Conservation (phyloP, 1,284 basidiomycete genomes). For the Sphagnurus paluster region DNA sequence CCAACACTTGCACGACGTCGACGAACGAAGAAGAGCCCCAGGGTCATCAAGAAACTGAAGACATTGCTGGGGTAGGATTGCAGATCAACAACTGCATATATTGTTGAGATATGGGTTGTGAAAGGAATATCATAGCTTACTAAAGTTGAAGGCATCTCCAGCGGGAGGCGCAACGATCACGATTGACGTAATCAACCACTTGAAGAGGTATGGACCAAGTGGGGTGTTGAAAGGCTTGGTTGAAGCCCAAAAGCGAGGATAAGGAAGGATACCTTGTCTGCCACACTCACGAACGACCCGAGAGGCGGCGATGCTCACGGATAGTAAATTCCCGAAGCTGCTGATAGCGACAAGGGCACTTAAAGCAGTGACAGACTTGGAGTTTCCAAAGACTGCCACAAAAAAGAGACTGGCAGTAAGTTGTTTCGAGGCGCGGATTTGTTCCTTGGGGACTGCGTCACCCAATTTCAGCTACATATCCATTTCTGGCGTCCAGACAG, state of each 20-base stretch:
- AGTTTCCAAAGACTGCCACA: constrained; percentile 47
- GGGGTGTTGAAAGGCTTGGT: constrained; percentile 49
- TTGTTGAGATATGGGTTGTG: background rate
- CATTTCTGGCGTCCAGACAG: no score
- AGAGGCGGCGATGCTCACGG: constrained; percentile 42
- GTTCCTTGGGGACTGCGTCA: constrained; percentile 43
- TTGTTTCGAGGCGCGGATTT: constrained; percentile 41
- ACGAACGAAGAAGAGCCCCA: constrained; percentile 44
- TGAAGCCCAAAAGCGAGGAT: constrained; percentile 41
- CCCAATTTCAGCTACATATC: no score
- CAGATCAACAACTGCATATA: constrained; percentile 31
- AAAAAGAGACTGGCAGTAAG: constrained; percentile 53
- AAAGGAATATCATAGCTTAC: constrained; percentile 20
- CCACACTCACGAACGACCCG: constrained; percentile 45
- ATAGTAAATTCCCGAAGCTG: constrained; percentile 32
- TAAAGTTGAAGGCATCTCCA: constrained; percentile 55
- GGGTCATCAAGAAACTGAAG: constrained; percentile 38
- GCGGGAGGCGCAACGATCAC: constrained; percentile 55
- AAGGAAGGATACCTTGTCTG: constrained; percentile 44
- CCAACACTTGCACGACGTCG: constrained; percentile 34
- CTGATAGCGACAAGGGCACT: constrained; percentile 42
- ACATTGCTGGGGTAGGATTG: constrained; percentile 41
- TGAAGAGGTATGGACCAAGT: constrained; percentile 42
- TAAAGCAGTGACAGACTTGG: constrained; percentile 36
- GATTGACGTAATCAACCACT: constrained; percentile 49